Evolutionary conservation across 192 early-diverging fungal species (phyloP).

Genomic region (Gamsiella multidivaricata): DNA sequence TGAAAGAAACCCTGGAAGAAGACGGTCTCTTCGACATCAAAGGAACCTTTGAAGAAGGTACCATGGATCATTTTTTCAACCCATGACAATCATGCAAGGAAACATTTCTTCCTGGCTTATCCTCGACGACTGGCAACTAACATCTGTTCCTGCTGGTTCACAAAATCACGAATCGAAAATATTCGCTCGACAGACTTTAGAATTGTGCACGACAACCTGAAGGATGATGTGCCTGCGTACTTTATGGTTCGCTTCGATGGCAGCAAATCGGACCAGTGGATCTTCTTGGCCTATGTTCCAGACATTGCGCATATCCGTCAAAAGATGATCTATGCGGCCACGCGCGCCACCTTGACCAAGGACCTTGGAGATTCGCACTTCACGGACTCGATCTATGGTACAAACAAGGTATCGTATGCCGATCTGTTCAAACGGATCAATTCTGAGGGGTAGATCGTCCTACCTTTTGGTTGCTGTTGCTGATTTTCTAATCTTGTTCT

Average conservation of each 20-base stretch:
- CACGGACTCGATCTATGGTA: constrained; percentile 86
- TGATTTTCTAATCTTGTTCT: neutral
- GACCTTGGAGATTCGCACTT: constrained; percentile 85
- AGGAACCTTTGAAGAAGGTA: constrained; percentile 60
- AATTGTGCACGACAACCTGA: constrained; percentile 59
- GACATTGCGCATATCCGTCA: constrained; percentile 83
- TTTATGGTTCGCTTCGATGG: constrained; percentile 72
- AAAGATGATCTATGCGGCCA: constrained; percentile 96
- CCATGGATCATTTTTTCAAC: neutral
- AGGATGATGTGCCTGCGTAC: constrained; percentile 69
- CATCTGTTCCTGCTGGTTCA: neutral
- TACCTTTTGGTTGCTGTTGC: neutral
- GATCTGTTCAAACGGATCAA: neutral
- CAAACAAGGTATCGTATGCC: constrained; percentile 61
- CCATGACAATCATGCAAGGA: neutral
- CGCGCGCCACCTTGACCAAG: constrained; percentile 81
- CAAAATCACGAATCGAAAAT: neutral
- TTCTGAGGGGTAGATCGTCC: neutral
- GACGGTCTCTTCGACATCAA: constrained; percentile 45
- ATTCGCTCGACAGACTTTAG: constrained; percentile 63
- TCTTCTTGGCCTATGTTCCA: constrained; percentile 83
- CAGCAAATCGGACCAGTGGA: constrained; percentile 68
- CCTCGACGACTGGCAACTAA: neutral
- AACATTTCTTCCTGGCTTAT: neutral
- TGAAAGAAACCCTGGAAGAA: constrained; percentile 58